phyloP scores from a whole-genome alignment of 2,329 filamentous ascomycete species.

The Beauveria pseudobassiana region DNA sequence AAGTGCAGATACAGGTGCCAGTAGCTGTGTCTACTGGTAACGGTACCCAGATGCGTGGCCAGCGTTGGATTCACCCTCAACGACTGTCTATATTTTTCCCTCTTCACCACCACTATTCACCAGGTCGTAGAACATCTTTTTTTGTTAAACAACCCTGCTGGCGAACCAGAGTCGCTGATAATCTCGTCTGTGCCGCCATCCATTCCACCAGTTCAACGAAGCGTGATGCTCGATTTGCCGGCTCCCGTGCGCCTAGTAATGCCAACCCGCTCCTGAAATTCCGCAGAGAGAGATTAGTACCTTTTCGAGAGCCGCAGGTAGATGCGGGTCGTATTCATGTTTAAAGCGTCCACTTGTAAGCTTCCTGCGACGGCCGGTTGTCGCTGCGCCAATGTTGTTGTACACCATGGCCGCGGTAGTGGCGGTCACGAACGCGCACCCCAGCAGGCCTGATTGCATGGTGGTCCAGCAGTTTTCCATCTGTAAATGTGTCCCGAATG shows the following conservation, averaged over 20 bases:
- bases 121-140: background rate
- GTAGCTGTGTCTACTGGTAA: too few relatives aligned
- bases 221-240: too few relatives aligned
- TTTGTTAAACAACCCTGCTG: background rate
- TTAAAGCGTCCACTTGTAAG: background rate
- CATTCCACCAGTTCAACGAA: too few relatives aligned
- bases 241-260: too few relatives aligned
- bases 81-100: background rate
- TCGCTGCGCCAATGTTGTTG: background rate
- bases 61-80: too few relatives aligned
- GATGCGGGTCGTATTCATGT: background rate
- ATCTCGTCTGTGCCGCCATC: too few relatives aligned
- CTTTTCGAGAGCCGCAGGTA: background rate
- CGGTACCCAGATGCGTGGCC: too few relatives aligned
- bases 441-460: background rate
- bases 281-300: too few relatives aligned
- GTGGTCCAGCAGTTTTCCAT: background rate
- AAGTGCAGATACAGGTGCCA: too few relatives aligned
- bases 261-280: too few relatives aligned
- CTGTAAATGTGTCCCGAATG: background rate
- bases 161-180: too few relatives aligned
- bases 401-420: constrained; percentile 1
- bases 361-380: background rate
- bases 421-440: background rate
- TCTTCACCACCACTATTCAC: background rate